Evolutionary conservation across 1,284 basidiomycete genomes (phyloP), one percentile per base, ranked within the genome.

Genomic region (Cutaneotrichosporon spelunceum): DNA sequence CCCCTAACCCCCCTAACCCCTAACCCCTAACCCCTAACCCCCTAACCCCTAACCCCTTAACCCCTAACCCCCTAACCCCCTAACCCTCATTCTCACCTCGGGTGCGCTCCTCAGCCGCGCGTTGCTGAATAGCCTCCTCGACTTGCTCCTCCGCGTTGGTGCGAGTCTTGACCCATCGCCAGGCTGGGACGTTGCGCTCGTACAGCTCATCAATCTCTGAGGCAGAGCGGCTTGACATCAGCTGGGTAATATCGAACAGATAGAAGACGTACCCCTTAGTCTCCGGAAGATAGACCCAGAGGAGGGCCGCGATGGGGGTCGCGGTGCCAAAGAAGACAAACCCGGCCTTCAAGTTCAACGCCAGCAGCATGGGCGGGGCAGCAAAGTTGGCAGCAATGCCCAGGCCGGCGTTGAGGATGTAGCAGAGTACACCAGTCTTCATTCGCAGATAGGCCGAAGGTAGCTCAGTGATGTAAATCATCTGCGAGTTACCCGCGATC

Each of bases 131-230:
- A 10, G 55, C 42, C 23, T 27, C 39, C 16, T 21, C 23, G 26
- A 59, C n/a, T 49, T 61, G 56, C 33, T 65, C 57, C 59, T 71
- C 67, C 36, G 64, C 53, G 11, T 45, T 27, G 24, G 71, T 73
- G 50, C 66, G 62, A 19, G 75, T 78, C 55, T 62, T 68, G 48
- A 60, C 59, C 70, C 76, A 78, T 29, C 66, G 60, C 74, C 77
- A 75, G 11, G 77, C 75, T 10, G 76, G 76, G 44, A 78, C 66
- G 23, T 64, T 65, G 53, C 68, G 57, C 59, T 78, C 73, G 65
- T 74, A 78, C 29, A 78, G 70, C 63, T 77, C 69, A 66, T 77
- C 77, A 30, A 79, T 63, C 65, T 79, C 77, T 5, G 64, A 58
- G 1, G 64, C 61, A 4, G 58, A 57, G 16, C 63, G 57, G 30